These are phyloP conservation scores for Macadamia integrifolia DNA, from an alignment of 164 flowering plant species.

Conservation along the genomic window DNA sequence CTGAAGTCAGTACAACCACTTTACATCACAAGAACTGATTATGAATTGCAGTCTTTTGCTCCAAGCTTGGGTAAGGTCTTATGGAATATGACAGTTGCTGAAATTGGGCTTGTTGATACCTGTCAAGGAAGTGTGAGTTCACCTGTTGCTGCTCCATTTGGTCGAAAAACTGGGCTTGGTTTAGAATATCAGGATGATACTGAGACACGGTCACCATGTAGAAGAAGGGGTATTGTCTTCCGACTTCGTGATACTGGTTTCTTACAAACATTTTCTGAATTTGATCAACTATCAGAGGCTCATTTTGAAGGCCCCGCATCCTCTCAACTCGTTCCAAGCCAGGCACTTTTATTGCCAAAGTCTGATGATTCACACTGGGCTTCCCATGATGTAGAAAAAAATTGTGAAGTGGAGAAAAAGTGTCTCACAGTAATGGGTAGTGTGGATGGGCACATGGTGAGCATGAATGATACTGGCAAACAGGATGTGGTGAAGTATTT, in stretches of 20 bases:
- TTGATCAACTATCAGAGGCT: constrained; percentile 9
- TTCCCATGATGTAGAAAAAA: not conserved
- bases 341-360: not conserved
- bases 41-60: constrained; percentile 27
- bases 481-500: not conserved
- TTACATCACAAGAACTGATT: constrained; percentile 54
- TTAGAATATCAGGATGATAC: constrained; percentile 17
- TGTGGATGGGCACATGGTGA: not conserved
- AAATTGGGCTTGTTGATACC: constrained; percentile 38
- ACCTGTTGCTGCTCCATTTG: constrained; percentile 9
- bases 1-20: constrained; percentile 23
- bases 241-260: constrained; percentile 21
- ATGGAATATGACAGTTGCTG: constrained; percentile 53
- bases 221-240: constrained; percentile 20
- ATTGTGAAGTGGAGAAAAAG: constrained; percentile 8
- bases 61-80: constrained; percentile 31
- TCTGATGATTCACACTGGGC: too few species aligned
- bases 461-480: constrained; percentile 6
- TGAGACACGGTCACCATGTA: constrained; percentile 38
- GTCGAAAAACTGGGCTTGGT: constrained; percentile 12
- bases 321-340: constrained; percentile 18
- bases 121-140: constrained; percentile 32
- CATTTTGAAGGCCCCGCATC: constrained; percentile 9
- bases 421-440: not conserved
- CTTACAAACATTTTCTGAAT: constrained; percentile 10